Evolutionary conservation across 768 basidiomycete species (phyloP).

Genomic region (Boletus coccyginus): DNA sequence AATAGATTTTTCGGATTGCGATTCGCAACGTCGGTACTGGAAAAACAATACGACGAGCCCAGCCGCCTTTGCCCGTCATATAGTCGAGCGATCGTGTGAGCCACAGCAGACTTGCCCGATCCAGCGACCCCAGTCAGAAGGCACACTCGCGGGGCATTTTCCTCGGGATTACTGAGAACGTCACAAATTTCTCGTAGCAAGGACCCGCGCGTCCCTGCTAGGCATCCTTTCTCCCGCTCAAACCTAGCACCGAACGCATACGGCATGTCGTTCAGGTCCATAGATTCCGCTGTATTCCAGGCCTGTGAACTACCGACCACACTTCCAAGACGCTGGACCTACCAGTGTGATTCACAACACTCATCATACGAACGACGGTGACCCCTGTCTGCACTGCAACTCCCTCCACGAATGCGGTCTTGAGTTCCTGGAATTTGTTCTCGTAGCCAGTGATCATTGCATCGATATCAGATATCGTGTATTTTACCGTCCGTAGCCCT

Average conservation of each 20-base stretch:
- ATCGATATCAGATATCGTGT: too few relatives aligned
- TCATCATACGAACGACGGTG: too few relatives aligned
- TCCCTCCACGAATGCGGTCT: too few relatives aligned
- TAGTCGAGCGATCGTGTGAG: constrained; percentile 1
- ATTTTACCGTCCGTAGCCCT: too few relatives aligned
- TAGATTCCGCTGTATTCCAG: background rate
- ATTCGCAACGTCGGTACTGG: background rate
- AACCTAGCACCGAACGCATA: background rate
- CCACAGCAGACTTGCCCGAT: background rate
- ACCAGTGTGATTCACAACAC: too few relatives aligned
- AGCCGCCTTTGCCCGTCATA: background rate
- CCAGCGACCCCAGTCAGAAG: constrained; percentile 20
- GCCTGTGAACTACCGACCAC: background rate
- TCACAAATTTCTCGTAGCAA: background rate
- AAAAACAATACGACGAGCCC: constrained; percentile 12
- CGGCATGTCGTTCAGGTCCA: background rate
- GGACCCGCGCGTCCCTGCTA: background rate
- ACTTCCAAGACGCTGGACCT: too few relatives aligned
- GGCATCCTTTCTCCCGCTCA: background rate
- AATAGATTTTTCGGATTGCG: constrained; percentile 17
- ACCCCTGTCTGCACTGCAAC: too few relatives aligned
- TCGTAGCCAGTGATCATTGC: too few relatives aligned
- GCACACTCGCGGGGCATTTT: background rate
- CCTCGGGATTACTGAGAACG: background rate
- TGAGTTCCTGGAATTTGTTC: too few relatives aligned